Conservation (phyloP, 257 asterid species). For the Primulina huaijiensis region DNA sequence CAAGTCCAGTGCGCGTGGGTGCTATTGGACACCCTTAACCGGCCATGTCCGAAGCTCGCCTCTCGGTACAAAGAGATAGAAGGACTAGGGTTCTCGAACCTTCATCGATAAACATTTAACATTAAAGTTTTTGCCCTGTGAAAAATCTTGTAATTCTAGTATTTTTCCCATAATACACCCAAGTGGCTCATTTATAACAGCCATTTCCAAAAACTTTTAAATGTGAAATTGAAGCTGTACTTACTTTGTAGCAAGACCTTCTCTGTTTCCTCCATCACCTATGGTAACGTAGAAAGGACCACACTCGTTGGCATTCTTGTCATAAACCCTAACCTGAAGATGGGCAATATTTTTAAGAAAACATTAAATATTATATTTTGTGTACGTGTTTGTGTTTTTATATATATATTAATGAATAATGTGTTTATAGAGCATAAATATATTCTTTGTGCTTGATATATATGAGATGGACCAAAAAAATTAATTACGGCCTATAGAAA, state of each 20-base stretch:
- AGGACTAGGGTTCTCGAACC: constrained; percentile 59
- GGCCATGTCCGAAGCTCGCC: constrained; percentile 89
- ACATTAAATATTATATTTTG: too few species aligned
- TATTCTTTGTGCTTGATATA: too few species aligned
- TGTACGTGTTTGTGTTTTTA: too few species aligned
- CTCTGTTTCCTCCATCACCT: constrained; percentile 95
- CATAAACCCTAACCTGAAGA: constrained; percentile 60
- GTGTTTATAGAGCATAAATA: too few species aligned
- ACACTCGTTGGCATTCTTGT: constrained; percentile 59
- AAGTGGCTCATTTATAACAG: too few species aligned
- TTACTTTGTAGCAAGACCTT: constrained; percentile 80
- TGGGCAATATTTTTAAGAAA: neutral
- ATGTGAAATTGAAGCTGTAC: constrained; percentile 8
- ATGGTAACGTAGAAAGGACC: constrained; percentile 72
- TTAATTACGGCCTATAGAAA: too few species aligned
- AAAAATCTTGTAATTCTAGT: neutral
- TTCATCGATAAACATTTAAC: constrained; percentile 1
- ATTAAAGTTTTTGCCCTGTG: neutral
- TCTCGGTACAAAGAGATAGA: constrained; percentile 52
- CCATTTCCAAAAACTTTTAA: too few species aligned
- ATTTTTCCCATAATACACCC: too few species aligned
- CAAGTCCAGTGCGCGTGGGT: constrained; percentile 85
- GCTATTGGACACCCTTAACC: constrained; percentile 48
- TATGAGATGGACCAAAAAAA: too few species aligned
- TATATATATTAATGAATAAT: too few species aligned